Base-by-base conservation (phyloP, 2,329 filamentous ascomycete species). In the Mariannaea sp. region DNA sequence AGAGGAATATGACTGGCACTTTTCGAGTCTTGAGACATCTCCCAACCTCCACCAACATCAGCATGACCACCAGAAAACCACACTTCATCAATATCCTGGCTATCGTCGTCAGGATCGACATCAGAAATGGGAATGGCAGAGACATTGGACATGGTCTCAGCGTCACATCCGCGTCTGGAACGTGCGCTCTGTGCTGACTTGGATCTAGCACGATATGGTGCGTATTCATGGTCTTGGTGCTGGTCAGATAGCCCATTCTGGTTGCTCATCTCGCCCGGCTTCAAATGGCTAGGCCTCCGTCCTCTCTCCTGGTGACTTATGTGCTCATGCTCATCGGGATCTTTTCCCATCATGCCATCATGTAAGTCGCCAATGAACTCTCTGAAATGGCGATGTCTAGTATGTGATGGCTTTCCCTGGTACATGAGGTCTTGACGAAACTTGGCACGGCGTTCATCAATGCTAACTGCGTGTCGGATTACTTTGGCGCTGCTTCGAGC, bases 1-100 rank as follows among this genome's bases (percentile, higher is more conserved):
- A 90, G 75, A 0, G 87, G 85, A 1, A 86, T 79, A 61, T 90
- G 86, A 58, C 85, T 88, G 19, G 88, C 76, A 7, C 85, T 79
- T 65, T 89, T 88, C 19, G 76, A 78, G 1, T 76, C 75, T 0
- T 75, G 69, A 0, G 82, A 72, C 4, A 80, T 73, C 43, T 82
- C 81, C 89, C 88, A 92, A 0, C 89, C 89, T 8, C 89, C 89
- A 1, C 89, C 89, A 24, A 92, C 84, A 57, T 93, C 89, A 2
- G 84, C 89, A 58, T 95, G 90, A 9, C 86, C 85, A 7, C 90
- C 90, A 0, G 89, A 79, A 64, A 94, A 94, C 87, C 87, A 90
- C 1, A 93, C 81, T 64, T 94, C 90, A 54, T 89, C 82, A 41
- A 93, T 87, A 60, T 93, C 88, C 65, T 92, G 89, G 1, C 79